Base-by-base conservation (phyloP, 2,329 filamentous ascomycete genomes). In the Uncinocarpus reesii region DNA sequence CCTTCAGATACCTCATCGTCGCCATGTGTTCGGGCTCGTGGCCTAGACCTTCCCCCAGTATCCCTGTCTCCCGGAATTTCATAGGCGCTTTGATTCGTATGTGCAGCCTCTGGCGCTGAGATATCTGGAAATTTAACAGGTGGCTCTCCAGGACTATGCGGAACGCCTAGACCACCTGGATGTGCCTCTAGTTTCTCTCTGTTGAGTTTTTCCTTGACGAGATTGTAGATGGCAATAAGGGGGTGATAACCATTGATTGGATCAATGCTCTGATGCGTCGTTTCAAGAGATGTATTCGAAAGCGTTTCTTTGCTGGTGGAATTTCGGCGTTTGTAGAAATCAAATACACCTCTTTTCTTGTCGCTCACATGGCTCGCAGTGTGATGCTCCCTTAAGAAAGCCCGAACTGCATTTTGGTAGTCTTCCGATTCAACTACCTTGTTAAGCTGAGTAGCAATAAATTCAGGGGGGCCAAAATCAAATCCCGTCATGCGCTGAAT, bases 401-500 rank as follows among this genome's bases (percentile, higher is more conserved):
- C 69, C 48, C 80, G 78, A n/a, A 94, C 74, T 4, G 87, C 88
- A 50, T 82, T 80, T 59, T 94, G 87, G 57, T 98, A 98, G 34
- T 96, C 90, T 5, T 94, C 88, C 0, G 89, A 95, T 58, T 93
- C 85, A 52, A 98, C 78, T n/a, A 89, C 78, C 54, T 84, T 85
- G 7, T 81, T 85, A 36, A 98, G 76, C 62, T 95, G 86, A 2
- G 79, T 71, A 49, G 79, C 82, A 61, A 98, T 95, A 49, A 79
- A 78, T 46, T 95, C 88, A 1, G 87, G 77, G 0, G 86, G 77
- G 0, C 92, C 92, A 69, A 96, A 98, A 65, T 96, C 94, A 65
- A 98, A 98, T 2, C 92, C 92, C 20, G 88, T 93, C 92, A 98
- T 98, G 57, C 86, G 89, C 42, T 86, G 79, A 49, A 98, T 79